These are phyloP conservation scores for Podila horticola DNA, from an alignment of 192 early-diverging fungal species.

Conservation along the genomic window DNA sequence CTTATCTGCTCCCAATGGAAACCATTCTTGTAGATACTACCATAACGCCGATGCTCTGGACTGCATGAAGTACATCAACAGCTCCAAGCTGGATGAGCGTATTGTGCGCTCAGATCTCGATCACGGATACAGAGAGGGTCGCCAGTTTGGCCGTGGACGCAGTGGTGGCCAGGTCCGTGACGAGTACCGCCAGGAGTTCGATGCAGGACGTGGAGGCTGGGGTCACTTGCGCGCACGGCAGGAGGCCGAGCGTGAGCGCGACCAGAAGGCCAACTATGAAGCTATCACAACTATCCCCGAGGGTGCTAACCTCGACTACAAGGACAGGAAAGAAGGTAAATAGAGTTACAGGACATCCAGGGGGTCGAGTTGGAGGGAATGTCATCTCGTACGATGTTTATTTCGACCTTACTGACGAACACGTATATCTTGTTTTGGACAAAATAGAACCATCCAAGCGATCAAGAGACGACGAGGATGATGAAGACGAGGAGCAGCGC, in stretches of 20 bases:
- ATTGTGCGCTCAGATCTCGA: conserved; percentile 96
- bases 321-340: conserved; percentile 47
- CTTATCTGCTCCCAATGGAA: no score
- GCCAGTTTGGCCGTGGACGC: conserved; percentile 95
- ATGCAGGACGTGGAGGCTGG: conserved; percentile 96
- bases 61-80: conserved; percentile 94
- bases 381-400: neutral
- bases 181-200: conserved; percentile 95
- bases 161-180: conserved; percentile 96
- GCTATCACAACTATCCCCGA: conserved; percentile 66
- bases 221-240: conserved; percentile 80
- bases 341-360: neutral
- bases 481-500: conserved; percentile 34
- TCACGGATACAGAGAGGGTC: conserved; percentile 91
- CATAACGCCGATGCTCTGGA: conserved; percentile 89
- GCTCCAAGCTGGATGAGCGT: conserved; percentile 95
- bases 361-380: neutral
- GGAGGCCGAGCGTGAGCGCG: conserved; percentile 76
- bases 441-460: conserved; percentile 26
- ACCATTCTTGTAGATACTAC: no score
- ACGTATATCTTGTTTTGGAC: neutral
- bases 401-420: neutral
- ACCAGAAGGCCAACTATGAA: conserved; percentile 73
- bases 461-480: conserved; percentile 44
- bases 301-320: conserved; percentile 57